These are phyloP conservation scores for Scytalidium sp. DNA, from an alignment of 2,329 filamentous ascomycete species.

Conservation along the genomic window DNA sequence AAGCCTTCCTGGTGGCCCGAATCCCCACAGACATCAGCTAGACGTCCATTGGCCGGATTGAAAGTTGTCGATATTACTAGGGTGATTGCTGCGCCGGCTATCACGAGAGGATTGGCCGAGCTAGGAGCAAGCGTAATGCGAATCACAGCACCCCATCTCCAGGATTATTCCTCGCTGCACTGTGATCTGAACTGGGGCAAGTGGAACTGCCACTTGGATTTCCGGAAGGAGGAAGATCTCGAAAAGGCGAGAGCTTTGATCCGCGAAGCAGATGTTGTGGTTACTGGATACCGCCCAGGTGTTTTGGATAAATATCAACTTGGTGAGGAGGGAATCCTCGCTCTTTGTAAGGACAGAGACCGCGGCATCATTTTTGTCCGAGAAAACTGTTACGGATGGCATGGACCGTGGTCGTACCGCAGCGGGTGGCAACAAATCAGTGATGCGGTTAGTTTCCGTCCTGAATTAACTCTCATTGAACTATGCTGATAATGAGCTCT, in stretches of 20 bases:
- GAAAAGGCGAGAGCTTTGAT: constrained; percentile 39
- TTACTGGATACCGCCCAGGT: constrained; percentile 49
- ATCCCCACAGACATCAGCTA: not conserved
- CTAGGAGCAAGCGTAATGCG: constrained; percentile 45
- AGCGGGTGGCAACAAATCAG: constrained; percentile 50
- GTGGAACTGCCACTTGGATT: constrained; percentile 43
- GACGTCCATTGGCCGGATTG: constrained; percentile 19
- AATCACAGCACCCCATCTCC: constrained; percentile 37
- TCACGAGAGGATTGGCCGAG: constrained; percentile 36
- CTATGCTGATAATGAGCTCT: not conserved
- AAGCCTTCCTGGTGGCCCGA: constrained; percentile 11
- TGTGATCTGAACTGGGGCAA: constrained; percentile 41
- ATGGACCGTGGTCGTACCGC: constrained; percentile 41
- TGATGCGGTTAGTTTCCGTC: constrained; percentile 9
- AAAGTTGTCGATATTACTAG: constrained; percentile 37
- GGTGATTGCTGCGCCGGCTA: constrained; percentile 41
- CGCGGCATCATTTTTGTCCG: constrained; percentile 44
- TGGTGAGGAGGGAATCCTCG: constrained; percentile 36
- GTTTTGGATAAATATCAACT: constrained; percentile 40
- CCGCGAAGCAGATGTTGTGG: constrained; percentile 47
- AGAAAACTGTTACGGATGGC: constrained; percentile 49
- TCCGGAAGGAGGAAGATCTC: constrained; percentile 38
- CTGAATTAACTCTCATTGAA: not conserved
- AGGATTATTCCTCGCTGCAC: constrained; percentile 32
- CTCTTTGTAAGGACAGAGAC: constrained; percentile 35